Percentiles rank a stretch among this genome's conserved stretches.
Conservation (phyloP, 169 alveolate species). For the Plasmodium cynomolgi region DNA sequence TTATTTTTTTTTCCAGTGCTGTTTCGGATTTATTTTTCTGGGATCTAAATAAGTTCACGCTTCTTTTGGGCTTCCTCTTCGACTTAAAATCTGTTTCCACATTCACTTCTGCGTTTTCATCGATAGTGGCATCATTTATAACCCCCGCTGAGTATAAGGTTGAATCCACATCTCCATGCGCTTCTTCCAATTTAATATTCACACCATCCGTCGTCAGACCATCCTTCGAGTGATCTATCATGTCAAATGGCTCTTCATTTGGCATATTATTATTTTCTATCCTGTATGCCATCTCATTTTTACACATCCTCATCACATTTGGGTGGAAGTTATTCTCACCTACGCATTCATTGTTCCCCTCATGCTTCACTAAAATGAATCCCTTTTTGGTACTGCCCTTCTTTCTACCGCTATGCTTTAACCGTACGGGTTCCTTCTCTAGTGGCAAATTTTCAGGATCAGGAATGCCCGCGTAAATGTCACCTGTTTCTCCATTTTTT, state of each 20-base stretch:
- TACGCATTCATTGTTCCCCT: background rate
- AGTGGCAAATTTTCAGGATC: constrained; percentile 10
- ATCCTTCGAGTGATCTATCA: background rate
- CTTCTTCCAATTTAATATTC: background rate
- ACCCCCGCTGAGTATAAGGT: background rate
- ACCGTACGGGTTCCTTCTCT: background rate
- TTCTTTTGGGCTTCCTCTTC: constrained; percentile 24
- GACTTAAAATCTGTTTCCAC: background rate
- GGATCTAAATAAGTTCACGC: constrained; percentile 13
- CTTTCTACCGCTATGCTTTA: background rate
- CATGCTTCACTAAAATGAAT: background rate
- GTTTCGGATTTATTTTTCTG: constrained; percentile 25
- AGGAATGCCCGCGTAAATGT: background rate
- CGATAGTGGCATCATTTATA: background rate
- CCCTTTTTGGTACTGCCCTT: background rate
- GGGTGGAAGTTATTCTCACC: background rate
- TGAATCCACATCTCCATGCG: background rate
- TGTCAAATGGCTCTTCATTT: background rate
- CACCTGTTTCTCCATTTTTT: background rate
- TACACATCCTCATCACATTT: background rate
- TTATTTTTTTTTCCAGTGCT: constrained; percentile 30
- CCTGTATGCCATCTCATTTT: background rate
- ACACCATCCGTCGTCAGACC: background rate
- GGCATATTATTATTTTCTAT: background rate
- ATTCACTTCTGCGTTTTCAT: background rate